Evolutionary conservation across 805 yeast genomes (phyloP).

Genomic region (Sungouiozyma ichnusensis): DNA sequence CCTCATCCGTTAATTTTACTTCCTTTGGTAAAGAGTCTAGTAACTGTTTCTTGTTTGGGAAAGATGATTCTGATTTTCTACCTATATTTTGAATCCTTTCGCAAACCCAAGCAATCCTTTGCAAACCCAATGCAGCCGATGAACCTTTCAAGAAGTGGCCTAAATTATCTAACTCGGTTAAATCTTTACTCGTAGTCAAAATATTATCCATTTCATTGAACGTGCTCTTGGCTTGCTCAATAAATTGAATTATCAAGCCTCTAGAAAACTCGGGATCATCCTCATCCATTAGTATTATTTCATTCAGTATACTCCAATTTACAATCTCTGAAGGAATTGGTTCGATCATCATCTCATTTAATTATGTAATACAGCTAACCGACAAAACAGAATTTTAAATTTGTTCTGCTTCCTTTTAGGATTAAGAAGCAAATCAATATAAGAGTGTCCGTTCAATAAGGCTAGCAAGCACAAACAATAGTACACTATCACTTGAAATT

Average conservation of each 20-base stretch:
- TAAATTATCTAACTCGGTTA: slow-evolving; percentile 53
- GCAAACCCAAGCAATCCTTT: slow-evolving; percentile 74
- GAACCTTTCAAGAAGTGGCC: slow-evolving; percentile 95
- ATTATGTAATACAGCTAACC: background rate
- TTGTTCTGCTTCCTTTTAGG: background rate
- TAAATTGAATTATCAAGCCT: slow-evolving; percentile 69
- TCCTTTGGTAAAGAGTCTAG: slow-evolving; percentile 6
- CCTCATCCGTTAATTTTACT: slow-evolving; percentile 7
- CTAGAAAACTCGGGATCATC: slow-evolving; percentile 87
- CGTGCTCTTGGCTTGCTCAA: slow-evolving; percentile 80
- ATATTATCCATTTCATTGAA: slow-evolving; percentile 55
- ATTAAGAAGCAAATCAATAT: background rate
- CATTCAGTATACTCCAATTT: slow-evolving; percentile 82
- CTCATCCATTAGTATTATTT: slow-evolving; percentile 89
- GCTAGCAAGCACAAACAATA: no score
- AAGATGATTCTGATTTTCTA: slow-evolving; percentile 25
- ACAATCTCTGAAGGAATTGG: slow-evolving; percentile 46
- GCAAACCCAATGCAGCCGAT: slow-evolving; percentile 86
- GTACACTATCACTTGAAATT: no score
- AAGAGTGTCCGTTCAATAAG: no score
- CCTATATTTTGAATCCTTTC: slow-evolving; percentile 92
- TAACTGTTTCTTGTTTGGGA: slow-evolving; percentile 10
- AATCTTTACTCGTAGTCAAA: slow-evolving; percentile 31
- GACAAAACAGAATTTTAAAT: background rate
- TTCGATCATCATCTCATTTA: slow-evolving; percentile 7